phyloP scores from a whole-genome alignment of 768 basidiomycete species.

The Rhodosporidiobolus sp. region DNA sequence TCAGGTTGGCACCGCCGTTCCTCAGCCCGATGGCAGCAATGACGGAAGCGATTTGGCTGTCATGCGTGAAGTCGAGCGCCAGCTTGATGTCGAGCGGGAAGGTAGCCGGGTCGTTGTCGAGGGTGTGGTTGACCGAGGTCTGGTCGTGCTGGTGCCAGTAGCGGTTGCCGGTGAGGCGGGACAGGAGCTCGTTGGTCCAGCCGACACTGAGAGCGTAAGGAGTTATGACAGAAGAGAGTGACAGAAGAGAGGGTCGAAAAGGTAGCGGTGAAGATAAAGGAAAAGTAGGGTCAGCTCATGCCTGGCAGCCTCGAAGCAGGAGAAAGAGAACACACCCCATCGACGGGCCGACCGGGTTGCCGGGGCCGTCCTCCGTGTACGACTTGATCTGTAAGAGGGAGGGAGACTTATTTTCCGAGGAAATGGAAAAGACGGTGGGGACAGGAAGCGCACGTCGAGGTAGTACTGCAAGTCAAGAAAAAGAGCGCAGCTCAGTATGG shows the following conservation, averaged over 20 bases:
- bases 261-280: no score
- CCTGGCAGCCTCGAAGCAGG: no score
- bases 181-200: conserved; percentile 82
- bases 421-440: no score
- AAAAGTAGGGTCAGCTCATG: no score
- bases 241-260: not conserved
- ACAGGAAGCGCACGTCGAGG: no score
- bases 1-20: conserved; percentile 51
- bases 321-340: conserved; percentile 18
- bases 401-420: no score
- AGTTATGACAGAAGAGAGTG: not conserved
- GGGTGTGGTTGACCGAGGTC: conserved; percentile 51
- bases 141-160: not conserved
- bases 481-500: no score
- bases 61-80: conserved; percentile 80
- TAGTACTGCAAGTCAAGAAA: no score
- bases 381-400: no score
- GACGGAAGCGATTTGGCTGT: conserved; percentile 78
- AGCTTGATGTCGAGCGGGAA: conserved; percentile 61
- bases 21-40: conserved; percentile 61
- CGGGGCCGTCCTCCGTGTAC: not conserved
- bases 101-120: conserved; percentile 61
- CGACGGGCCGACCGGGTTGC: not conserved
- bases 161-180: conserved; percentile 61
- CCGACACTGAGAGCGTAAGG: conserved; percentile 68